These are phyloP conservation scores for Suillus americanus DNA, from an alignment of 768 basidiomycete genomes.

Conservation along the genomic window DNA sequence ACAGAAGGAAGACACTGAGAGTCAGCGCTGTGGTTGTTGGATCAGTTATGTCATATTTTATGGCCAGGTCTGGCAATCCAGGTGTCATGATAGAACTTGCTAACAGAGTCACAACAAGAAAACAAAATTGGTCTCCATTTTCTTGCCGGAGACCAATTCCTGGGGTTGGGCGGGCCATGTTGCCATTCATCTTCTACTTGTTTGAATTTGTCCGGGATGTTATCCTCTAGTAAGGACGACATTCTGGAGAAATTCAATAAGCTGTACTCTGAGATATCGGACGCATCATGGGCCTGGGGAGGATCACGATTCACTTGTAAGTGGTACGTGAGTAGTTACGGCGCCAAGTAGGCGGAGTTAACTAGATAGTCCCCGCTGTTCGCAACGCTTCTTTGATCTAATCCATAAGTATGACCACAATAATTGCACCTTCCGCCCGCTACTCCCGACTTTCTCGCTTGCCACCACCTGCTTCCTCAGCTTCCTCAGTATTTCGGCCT, in stretches of 20 bases:
- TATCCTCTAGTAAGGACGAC: neutral
- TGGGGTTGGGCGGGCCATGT: conserved; percentile 46
- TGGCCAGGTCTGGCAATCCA: neutral
- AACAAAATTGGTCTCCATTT: neutral
- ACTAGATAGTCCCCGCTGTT: too few relatives aligned
- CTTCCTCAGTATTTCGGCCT: too few relatives aligned
- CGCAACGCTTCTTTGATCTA: too few relatives aligned
- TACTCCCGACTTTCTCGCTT: too few relatives aligned
- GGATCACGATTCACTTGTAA: too few relatives aligned
- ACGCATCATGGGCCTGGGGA: neutral
- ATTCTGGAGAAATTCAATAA: too few relatives aligned
- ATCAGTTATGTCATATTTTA: neutral
- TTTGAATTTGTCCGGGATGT: neutral
- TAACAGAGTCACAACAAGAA: neutral
- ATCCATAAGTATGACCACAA: too few relatives aligned
- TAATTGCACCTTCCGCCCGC: too few relatives aligned
- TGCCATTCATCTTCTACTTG: conserved; percentile 35
- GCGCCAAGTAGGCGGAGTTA: too few relatives aligned
- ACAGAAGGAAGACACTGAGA: neutral
- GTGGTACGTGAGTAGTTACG: neutral
- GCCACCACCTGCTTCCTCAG: too few relatives aligned
- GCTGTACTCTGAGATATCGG: neutral
- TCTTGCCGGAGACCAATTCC: neutral
- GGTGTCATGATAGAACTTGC: neutral
- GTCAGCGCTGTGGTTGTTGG: neutral